Base-by-base conservation (phyloP, 192 early-diverging fungal species). In the Phlyctochytrium planicorne region DNA sequence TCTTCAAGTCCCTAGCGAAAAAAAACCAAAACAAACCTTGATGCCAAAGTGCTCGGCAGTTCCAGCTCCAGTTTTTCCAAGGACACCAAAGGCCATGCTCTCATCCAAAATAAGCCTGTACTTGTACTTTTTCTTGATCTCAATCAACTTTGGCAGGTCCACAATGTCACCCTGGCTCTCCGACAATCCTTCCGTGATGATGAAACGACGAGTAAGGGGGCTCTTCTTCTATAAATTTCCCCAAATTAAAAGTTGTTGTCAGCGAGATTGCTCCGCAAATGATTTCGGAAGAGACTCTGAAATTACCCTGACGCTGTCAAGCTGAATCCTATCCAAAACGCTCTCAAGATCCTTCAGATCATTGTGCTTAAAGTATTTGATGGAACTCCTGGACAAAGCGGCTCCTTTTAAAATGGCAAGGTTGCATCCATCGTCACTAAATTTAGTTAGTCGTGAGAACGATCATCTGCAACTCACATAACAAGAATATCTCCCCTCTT, bases 401-500 rank as follows among this genome's bases (percentile, higher is more conserved):
- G 93, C 83, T 25, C 93, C 95, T 70, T 94, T 94, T 66, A 95
- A 92, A 53, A 95, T 80, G 1, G 93, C 83, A 82, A 96, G 94
- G 70, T 81, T 90, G 66, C 91, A 86, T 50, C 87, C 91, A 31
- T 95, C 92, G 70, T 98, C 96, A 62, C 93, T 93, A 60, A 24
- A 12, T 27, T 32, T 23, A 50, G 6, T 23, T 60, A 59, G 40
- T 47, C 40, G 40, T 20, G 40, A 34, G 34, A 20, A 12, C 29
- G 52, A 24, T 24, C 34, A 31, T 36, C 34, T 31, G 0, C 62
- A 53, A n/a, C 84, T 71, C 84, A 91, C 88, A 80, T 88, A 36
- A 98, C 91, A 74, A 98, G 85, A 33, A 95, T 86, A 67, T 98
- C 96, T 34, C 95, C 94, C 72, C 95, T 88, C 86, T 98, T 98